Evolutionary conservation across 257 asterid species (phyloP).

Genomic region (Jasminum sambac): DNA sequence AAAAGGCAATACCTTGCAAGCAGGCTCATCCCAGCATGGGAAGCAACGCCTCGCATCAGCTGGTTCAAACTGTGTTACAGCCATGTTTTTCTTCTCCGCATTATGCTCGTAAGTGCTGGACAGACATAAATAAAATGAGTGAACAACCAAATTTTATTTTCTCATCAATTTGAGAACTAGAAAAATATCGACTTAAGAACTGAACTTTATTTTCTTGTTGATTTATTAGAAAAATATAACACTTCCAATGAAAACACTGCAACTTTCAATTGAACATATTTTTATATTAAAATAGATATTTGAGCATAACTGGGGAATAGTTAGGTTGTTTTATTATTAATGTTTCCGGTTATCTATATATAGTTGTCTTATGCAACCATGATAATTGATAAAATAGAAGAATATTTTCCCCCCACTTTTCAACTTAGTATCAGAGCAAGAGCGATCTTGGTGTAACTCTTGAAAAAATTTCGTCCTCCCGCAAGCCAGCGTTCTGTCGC

Average conservation of each 20-base stretch:
- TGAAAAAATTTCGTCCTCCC: too few relatives aligned
- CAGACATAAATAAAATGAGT: slow-evolving; percentile 23
- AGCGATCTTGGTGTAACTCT: too few relatives aligned
- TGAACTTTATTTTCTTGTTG: neutral
- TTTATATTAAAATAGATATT: neutral
- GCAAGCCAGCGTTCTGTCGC: too few relatives aligned
- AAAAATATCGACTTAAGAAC: neutral
- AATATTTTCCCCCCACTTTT: too few relatives aligned
- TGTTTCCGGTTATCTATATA: neutral
- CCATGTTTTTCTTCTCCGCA: slow-evolving; percentile 89
- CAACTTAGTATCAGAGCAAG: too few relatives aligned
- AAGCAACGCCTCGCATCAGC: slow-evolving; percentile 98
- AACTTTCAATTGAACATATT: neutral
- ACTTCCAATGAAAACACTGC: neutral
- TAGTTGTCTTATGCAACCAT: too few relatives aligned
- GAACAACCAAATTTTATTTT: slow-evolving; percentile 5
- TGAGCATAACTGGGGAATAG: neutral
- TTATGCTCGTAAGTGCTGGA: slow-evolving; percentile 77
- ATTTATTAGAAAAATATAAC: neutral
- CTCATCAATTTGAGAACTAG: neutral
- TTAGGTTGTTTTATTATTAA: too few relatives aligned
- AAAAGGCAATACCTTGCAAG: slow-evolving; percentile 66
- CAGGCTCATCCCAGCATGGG: slow-evolving; percentile 99
- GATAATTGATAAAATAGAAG: too few relatives aligned
- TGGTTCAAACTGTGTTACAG: slow-evolving; percentile 95